Base-by-base conservation (phyloP, 768 basidiomycete species). In the Termitomyces sp. region DNA sequence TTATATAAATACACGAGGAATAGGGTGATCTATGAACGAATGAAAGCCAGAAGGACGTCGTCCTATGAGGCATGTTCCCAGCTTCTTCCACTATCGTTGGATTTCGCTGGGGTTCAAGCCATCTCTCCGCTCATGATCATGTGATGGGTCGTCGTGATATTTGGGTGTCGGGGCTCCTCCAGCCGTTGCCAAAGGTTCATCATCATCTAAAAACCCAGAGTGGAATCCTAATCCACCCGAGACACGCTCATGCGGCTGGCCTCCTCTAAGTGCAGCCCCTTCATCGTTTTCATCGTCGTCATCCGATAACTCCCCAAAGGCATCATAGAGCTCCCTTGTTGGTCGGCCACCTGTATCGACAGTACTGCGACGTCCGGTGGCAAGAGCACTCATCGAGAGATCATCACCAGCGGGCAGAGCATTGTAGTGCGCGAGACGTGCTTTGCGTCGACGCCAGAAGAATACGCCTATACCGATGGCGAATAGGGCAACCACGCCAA, bases 291-390 rank as follows among this genome's bases (percentile, higher is more conserved):
- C 88, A 36, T 92, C 88, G 16, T 89, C 90, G 49, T 92, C 90
- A 62, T 93, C 94, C 35, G 89, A 90, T 32, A 88, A 82, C 69
- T 94, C 94, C 39, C 94, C 94, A 75, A 98, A 98, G 18, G 96
- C 96, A 74, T 98, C 95, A 68, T 98, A 98, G 63, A 99, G 71
- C 74, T 98, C 96, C 76, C 90, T 90, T 54, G 94, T 91, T 20
- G 76, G 75, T 54, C 88, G 81, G 40, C 81, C 76, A 24, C 72
- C 35, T 68, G 70, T 66, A 22, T 68, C 65, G 24, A 73, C 60
- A 33, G 77, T 48, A 35, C 59, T 53, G 1, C 67, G 61, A 13
- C 60, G 73, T 4, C 76, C 69, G 24, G 79, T 73, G 20, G 83
- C 79, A 35, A 97, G 73, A 4, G 88, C 71, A 54, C 81, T 85